Evolutionary conservation across 768 basidiomycete genomes (phyloP), one percentile per base, ranked within the genome.

Genomic region (Myochromella boudieri): DNA sequence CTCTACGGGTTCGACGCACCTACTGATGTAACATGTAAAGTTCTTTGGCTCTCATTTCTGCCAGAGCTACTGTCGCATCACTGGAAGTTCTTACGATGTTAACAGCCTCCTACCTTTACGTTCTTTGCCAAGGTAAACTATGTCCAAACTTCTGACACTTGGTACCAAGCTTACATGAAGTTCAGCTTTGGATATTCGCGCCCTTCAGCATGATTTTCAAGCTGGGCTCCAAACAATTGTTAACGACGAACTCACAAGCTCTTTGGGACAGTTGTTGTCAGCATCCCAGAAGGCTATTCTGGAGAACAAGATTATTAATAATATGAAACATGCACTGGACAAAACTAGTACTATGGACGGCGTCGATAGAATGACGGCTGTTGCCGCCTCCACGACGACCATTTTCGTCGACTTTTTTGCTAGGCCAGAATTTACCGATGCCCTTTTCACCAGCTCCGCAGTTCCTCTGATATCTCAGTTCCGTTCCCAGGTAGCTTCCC

Each of bases 171-270:
- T 60, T 24, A 48, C 40, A 31, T 18, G n/a, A 2, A 42, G 12
- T 6, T 34, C 26, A 78, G 89, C 88, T 6, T 69, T 93, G 43
- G 91, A 94, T 64, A 68, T 91, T 28, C 87, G 91, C 37, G 81
- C 86, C 6, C 62, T 91, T 46, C 83, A 88, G 55, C 53, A 63
- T 40, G 84, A 87, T 52, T 80, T 92, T 62, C 60, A 72, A 27
- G 51, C 57, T 2, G 70, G 71, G 11, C 62, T 86, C 32, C 54
- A 69, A 29, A 53, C 56, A 1, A 76, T 85, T 43, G 63, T 83
- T 21, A 60, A 68, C 36, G 71, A 80, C 46, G 78, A 83, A 51
- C 62, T 87, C 29, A 46, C 57, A 1, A 52, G 64, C 11, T 61
- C 71, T 48, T 83, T 81, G 59, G 71, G 66, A 51, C 49, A 67